Evolutionary conservation across 2,329 filamentous ascomycete genomes (phyloP).

Genomic region (Cytospora schulzeri): DNA sequence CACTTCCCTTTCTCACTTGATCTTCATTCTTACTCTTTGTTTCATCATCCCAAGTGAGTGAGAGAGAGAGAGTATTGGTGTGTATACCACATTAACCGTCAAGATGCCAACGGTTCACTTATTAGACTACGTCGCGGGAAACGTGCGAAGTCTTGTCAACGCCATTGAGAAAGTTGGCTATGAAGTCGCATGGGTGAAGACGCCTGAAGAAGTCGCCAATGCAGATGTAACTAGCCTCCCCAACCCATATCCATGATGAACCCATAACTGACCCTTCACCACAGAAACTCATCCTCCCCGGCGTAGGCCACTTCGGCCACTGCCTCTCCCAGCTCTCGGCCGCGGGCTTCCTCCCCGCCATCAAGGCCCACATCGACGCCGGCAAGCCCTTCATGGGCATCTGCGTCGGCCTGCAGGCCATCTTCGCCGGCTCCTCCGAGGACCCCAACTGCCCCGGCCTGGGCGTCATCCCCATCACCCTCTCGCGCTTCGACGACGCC

Average conservation of each 20-base stretch:
- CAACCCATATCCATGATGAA: slow-evolving; percentile 37
- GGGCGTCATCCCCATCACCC: slow-evolving; percentile 68
- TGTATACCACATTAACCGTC: slow-evolving; percentile 24
- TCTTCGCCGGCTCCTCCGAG: slow-evolving; percentile 86
- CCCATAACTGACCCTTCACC: slow-evolving; percentile 10
- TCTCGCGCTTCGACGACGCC: slow-evolving; percentile 75
- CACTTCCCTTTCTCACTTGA: background rate
- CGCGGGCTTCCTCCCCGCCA: slow-evolving; percentile 81
- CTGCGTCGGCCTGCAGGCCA: slow-evolving; percentile 88
- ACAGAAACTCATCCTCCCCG: slow-evolving; percentile 90
- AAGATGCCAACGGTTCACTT: slow-evolving; percentile 78
- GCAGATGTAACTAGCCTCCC: slow-evolving; percentile 68
- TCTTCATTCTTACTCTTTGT: background rate
- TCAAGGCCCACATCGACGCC: slow-evolving; percentile 77
- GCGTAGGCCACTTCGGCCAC: slow-evolving; percentile 97
- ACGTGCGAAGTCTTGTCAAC: slow-evolving; percentile 93
- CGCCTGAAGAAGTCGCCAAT: slow-evolving; percentile 78
- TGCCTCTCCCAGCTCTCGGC: slow-evolving; percentile 82
- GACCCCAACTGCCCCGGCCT: slow-evolving; percentile 72
- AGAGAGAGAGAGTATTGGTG: background rate
- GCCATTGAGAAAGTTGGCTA: slow-evolving; percentile 96
- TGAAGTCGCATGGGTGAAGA: slow-evolving; percentile 86
- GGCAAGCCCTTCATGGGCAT: slow-evolving; percentile 99
- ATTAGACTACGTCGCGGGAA: slow-evolving; percentile 90
- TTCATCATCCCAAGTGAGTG: background rate